phyloP scores from a whole-genome alignment of 306 rosid species.

The Fragaria nilgerrensis region DNA sequence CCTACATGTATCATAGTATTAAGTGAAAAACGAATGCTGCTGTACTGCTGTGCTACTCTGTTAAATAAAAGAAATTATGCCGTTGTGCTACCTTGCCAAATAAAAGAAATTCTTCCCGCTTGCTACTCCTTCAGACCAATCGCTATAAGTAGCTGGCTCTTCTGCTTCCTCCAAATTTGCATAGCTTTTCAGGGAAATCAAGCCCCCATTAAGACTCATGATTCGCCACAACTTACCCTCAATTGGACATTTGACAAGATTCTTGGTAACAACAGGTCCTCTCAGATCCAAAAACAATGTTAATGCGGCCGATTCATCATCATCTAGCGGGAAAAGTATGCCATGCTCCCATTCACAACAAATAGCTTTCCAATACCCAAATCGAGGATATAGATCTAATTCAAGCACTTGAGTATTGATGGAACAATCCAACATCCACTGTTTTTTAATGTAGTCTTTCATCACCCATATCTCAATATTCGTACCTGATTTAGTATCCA shows the following conservation, averaged over 20 bases:
- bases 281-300: neutral
- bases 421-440: neutral
- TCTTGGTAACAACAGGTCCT: neutral
- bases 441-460: neutral
- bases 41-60: no score
- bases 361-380: accelerated
- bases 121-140: neutral
- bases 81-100: neutral
- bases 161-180: neutral
- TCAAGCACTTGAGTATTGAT: neutral
- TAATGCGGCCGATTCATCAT: neutral
- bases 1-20: no score
- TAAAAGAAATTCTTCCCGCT: neutral
- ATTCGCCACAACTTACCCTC: neutral
- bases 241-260: neutral
- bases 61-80: no score
- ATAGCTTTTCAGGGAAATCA: neutral
- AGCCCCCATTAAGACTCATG: neutral
- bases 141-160: neutral
- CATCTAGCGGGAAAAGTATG: neutral
- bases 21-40: no score
- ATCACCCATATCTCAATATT: neutral
- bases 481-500: neutral
- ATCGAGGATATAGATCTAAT: neutral
- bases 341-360: slow-evolving; percentile 1